phyloP scores from a whole-genome alignment of 2,329 filamentous ascomycete species.

The Hymenoscyphus albidus region DNA sequence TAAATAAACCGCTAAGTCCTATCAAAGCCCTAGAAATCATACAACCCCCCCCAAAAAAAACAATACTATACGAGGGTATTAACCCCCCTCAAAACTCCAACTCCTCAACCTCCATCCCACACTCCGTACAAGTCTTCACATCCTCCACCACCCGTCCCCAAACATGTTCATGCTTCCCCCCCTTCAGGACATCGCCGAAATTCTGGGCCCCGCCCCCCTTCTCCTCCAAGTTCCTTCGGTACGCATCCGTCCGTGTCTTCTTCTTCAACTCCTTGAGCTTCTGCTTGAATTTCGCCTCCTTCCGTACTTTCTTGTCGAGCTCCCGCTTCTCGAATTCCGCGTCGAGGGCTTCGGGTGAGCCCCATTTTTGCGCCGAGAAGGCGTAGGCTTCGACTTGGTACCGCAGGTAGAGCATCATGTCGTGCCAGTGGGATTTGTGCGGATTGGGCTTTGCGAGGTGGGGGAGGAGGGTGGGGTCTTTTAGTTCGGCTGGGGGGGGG shows the following conservation, averaged over 20 bases:
- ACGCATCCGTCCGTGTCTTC: slow-evolving; percentile 86
- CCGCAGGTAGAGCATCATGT: slow-evolving; percentile 96
- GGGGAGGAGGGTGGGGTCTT: slow-evolving; percentile 79
- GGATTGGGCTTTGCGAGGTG: slow-evolving; percentile 89
- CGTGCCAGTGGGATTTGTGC: slow-evolving; percentile 93
- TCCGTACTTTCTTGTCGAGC: slow-evolving; percentile 74
- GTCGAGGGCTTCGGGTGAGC: slow-evolving; percentile 77
- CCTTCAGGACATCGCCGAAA: slow-evolving; percentile 75
- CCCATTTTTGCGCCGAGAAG: slow-evolving; percentile 78
- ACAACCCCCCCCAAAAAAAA: neutral
- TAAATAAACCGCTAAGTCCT: neutral
- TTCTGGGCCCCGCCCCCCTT: slow-evolving; percentile 45
- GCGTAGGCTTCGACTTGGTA: slow-evolving; percentile 95
- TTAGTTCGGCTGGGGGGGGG: slow-evolving; percentile 67
- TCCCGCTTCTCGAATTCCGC: slow-evolving; percentile 81
- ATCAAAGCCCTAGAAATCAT: neutral
- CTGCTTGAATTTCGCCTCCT: slow-evolving; percentile 86
- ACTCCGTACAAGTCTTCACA: slow-evolving; percentile 74
- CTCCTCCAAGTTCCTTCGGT: slow-evolving; percentile 63
- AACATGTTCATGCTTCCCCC: slow-evolving; percentile 79
- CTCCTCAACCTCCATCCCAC: slow-evolving; percentile 77
- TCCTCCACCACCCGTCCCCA: slow-evolving; percentile 71
- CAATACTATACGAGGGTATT: neutral
- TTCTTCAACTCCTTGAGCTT: slow-evolving; percentile 90
- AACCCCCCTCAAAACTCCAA: slow-evolving; percentile 37